Base-by-base conservation (phyloP, 2,329 filamentous ascomycete species). In the Xylaria sp. region DNA sequence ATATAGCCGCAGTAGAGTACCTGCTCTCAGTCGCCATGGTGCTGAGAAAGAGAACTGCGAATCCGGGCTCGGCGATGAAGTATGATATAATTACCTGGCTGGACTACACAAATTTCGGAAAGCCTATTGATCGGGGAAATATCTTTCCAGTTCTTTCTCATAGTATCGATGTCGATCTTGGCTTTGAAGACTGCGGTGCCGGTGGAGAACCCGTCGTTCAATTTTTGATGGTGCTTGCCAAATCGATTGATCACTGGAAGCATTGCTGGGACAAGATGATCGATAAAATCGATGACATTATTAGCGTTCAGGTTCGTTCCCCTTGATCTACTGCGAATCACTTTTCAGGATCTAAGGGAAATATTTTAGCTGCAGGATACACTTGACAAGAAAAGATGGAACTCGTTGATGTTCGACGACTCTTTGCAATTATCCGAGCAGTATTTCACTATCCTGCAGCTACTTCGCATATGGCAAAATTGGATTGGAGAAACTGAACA, bases 341-440 rank as follows among this genome's bases (percentile, higher is more conserved):
- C 8, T 46, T 46, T 49, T 13, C 6, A 6, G 36, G 12, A 4
- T 39, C 62, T 64, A 58, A 64, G 5, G 43, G 3, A 18, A 28
- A 33, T 28, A 31, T 3, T 10, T 3, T 39, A 66, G 64, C 57
- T 66, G 12, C 64, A 61, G 56, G 64, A 66, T 20, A 69, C 69
- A 3, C 62, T 69, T 18, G 69, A 71, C 51, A 64, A 33, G 33
- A 64, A 64, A 28, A 55, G 67, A 54, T 69, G 66, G 69, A 31
- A 55, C 55, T 62, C 43, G 43, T 46, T 69, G 33, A 71, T 71
- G 69, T 71, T 71, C 36, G 69, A 69, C 20, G 64, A 69, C 25
- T 69, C 66, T 2, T 69, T 69, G 49, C 67, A 71, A 64, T 60
- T 69, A 15, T 69, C 69, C 7, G 66, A 67, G n/a, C 69, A 71